Evolutionary conservation across 1,284 basidiomycete genomes (phyloP).

Genomic region (Cryptococcus jaspeensis): DNA sequence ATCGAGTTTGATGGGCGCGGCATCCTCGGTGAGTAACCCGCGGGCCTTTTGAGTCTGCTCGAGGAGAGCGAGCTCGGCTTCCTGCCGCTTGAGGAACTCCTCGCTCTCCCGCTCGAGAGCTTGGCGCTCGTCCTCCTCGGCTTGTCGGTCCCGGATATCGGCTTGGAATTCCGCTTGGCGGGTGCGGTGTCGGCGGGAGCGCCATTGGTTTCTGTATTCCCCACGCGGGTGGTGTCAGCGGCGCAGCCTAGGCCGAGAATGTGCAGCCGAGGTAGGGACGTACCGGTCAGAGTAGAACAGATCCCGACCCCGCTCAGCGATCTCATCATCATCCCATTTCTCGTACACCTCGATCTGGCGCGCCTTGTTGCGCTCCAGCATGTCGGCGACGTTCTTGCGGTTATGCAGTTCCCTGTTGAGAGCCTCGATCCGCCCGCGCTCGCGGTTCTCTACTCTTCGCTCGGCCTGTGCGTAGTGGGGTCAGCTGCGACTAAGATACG

Average conservation of each 20-base stretch:
- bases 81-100: constrained; percentile 79
- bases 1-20: constrained; percentile 77
- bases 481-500: background rate
- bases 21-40: constrained; percentile 83
- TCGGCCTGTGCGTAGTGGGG: constrained; percentile 29
- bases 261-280: constrained; percentile 3
- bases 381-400: constrained; percentile 68
- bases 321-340: constrained; percentile 87
- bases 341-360: constrained; percentile 71
- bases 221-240: too few relatives aligned
- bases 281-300: constrained; percentile 80
- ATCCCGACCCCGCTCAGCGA: constrained; percentile 61
- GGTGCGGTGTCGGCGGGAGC: constrained; percentile 63
- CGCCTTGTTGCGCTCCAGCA: constrained; percentile 68
- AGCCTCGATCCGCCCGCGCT: constrained; percentile 65
- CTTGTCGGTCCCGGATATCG: constrained; percentile 74
- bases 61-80: constrained; percentile 84
- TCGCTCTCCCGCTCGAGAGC: constrained; percentile 81
- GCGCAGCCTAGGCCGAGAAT: too few relatives aligned
- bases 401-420: constrained; percentile 71
- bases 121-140: constrained; percentile 78
- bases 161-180: constrained; percentile 71
- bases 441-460: constrained; percentile 74
- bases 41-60: constrained; percentile 83
- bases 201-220: constrained; percentile 67